Conservation (phyloP, 2,329 filamentous ascomycete genomes). For the Pseudocercospora pini-densiflorae region DNA sequence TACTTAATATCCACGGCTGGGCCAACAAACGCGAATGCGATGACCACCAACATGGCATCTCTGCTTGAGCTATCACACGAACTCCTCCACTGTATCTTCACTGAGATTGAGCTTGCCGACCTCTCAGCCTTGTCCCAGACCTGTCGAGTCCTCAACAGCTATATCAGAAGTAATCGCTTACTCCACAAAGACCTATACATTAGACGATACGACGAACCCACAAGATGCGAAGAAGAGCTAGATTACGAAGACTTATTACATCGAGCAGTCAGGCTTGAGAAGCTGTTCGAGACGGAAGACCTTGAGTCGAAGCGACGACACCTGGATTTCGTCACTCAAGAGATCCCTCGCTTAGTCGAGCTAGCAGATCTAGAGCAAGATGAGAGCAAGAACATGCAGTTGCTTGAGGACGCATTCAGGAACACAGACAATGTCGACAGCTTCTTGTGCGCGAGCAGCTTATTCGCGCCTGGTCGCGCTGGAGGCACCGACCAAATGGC, state of each 20-base stretch:
- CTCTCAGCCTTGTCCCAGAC: conserved; percentile 57
- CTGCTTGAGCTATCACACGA: conserved; percentile 62
- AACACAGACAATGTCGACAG: conserved; percentile 58
- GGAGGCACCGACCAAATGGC: conserved; percentile 48
- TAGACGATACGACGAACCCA: conserved; percentile 41
- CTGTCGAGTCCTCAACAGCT: conserved; percentile 58
- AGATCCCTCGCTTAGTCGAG: conserved; percentile 33
- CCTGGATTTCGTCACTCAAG: conserved; percentile 32
- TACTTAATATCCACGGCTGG: background rate
- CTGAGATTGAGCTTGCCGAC: conserved; percentile 60
- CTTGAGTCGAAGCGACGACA: conserved; percentile 48
- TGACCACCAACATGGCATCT: conserved; percentile 38
- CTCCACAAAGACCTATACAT: conserved; percentile 69
- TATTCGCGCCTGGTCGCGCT: conserved; percentile 60
- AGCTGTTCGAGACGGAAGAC: conserved; percentile 51
- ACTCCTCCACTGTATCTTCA: conserved; percentile 66
- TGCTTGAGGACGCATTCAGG: conserved; percentile 48
- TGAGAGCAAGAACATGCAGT: conserved; percentile 51
- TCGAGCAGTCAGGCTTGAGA: conserved; percentile 45
- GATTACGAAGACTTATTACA: conserved; percentile 46
- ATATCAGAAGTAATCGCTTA: conserved; percentile 61
- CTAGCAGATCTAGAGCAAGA: conserved; percentile 36
- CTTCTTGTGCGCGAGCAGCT: conserved; percentile 67
- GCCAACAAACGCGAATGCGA: background rate
- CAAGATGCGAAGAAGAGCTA: conserved; percentile 26